Evolutionary conservation across 306 rosid species (phyloP).

Genomic region (Lotus japonicus): DNA sequence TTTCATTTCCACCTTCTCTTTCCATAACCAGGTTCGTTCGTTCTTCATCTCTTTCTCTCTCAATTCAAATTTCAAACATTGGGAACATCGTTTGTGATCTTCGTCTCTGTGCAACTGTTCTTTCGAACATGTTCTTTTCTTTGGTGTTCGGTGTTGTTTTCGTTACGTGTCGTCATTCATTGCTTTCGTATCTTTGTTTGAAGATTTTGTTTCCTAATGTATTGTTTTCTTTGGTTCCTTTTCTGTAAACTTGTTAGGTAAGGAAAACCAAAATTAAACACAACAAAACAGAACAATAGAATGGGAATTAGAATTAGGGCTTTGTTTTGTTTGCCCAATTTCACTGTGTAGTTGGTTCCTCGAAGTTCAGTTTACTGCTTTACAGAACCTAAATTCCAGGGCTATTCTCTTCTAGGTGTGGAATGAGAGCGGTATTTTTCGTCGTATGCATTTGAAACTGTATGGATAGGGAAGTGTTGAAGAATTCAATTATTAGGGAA

Average conservation of each 20-base stretch:
- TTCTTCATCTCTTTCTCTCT: background rate
- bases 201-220: conserved; percentile 1
- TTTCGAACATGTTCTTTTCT: background rate
- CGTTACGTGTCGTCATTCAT: background rate
- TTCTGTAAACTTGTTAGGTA: background rate
- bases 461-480: background rate
- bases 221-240: background rate
- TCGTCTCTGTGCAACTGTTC: background rate
- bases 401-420: background rate
- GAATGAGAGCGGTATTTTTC: background rate
- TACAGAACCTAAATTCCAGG: background rate
- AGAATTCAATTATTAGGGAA: background rate
- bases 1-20: background rate
- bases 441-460: background rate
- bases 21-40: background rate
- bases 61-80: background rate
- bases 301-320: conserved; percentile 25
- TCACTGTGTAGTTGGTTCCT: background rate
- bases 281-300: too few species aligned
- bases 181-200: background rate
- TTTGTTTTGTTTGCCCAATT: background rate
- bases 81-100: background rate
- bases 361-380: background rate
- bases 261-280: background rate
- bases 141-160: background rate